phyloP scores from a whole-genome alignment of 2,329 filamentous ascomycete genomes.

The Talaromyces amestolkiae region DNA sequence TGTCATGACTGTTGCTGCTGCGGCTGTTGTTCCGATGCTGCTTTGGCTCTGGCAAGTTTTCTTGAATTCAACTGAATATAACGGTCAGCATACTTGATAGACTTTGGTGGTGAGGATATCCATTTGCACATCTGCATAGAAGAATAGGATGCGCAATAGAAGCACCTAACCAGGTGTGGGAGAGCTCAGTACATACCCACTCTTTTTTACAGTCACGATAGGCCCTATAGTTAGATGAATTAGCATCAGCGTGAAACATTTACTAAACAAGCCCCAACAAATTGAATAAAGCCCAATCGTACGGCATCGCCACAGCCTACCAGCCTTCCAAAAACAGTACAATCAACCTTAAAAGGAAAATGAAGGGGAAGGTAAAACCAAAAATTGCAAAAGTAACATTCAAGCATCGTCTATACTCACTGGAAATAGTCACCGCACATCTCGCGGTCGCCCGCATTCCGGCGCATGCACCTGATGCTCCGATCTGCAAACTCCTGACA shows the following conservation, averaged over 20 bases:
- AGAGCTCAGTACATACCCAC: constrained; percentile 65
- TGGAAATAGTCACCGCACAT: constrained; percentile 97
- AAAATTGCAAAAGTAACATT: neutral
- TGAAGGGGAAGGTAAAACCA: neutral
- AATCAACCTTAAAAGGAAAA: neutral
- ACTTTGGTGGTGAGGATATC: neutral
- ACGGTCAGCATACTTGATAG: neutral
- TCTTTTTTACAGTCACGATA: constrained; percentile 93
- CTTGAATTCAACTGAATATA: constrained; percentile 17
- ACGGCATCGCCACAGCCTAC: neutral
- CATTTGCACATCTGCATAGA: neutral
- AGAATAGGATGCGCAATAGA: neutral
- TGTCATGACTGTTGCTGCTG: constrained; percentile 2
- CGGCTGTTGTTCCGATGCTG: constrained; percentile 7
- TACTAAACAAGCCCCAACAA: neutral
- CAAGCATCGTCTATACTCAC: constrained; percentile 52
- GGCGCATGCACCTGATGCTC: constrained; percentile 82
- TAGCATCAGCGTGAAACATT: constrained; percentile 1
- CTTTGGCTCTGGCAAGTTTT: constrained; percentile 19
- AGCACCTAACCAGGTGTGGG: neutral
- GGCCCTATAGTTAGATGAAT: constrained; percentile 56
- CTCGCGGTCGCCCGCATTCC: constrained; percentile 81
- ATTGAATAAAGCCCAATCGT: neutral
- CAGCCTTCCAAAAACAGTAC: neutral
- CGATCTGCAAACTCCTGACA: constrained; percentile 87